Evolutionary conservation across 805 yeast genomes (phyloP), one percentile per base, ranked within the genome.

Genomic region (Yarrowia yakushimensis): DNA sequence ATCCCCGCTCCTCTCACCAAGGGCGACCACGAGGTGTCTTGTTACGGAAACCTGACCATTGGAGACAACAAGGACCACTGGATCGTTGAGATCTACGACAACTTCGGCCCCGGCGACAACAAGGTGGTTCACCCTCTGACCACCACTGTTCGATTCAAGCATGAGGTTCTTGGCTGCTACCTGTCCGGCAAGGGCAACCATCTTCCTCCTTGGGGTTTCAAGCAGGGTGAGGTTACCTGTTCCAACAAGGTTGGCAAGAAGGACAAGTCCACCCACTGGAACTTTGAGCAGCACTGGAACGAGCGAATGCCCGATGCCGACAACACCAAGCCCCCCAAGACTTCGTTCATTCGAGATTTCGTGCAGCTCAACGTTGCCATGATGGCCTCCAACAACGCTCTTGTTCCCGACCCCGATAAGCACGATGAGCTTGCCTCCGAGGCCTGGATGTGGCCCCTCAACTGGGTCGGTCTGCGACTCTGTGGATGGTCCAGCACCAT

Each of bases 121-220:
- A 79, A 80, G 63, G 68, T 77, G 6, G 69, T 74, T 22, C 75
- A 75, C 63, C 94, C 97, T 17, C 81, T 92, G 66, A 84, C 97
- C 36, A 81, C 97, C 1, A 85, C 90, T 22, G 84, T 94, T 76
- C 82, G 97, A 74, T 77, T 94, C 67, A 83, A 79, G 69, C 86
- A 86, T 73, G 79, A 79, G 66, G 82, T 73, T 10, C 73, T 90
- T 69, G 87, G 88, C 42, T 96, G 97, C 73, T 92, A 91, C 73
- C 77, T 94, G 71, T 88, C 92, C 67, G 88, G 93, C 13, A 81
- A 94, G 11, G 97, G 97, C 46, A 76, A 78, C 67, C 73, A 83
- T 23, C 85, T 92, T 71, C 99, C 99, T 18, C 85, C 84, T 17
- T 94, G 99, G 99, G 99, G 99, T 20, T 94, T 93, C 82, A 84